Conservation (phyloP, 1,139 yeast species). For the Blastobotrys elegans region DNA sequence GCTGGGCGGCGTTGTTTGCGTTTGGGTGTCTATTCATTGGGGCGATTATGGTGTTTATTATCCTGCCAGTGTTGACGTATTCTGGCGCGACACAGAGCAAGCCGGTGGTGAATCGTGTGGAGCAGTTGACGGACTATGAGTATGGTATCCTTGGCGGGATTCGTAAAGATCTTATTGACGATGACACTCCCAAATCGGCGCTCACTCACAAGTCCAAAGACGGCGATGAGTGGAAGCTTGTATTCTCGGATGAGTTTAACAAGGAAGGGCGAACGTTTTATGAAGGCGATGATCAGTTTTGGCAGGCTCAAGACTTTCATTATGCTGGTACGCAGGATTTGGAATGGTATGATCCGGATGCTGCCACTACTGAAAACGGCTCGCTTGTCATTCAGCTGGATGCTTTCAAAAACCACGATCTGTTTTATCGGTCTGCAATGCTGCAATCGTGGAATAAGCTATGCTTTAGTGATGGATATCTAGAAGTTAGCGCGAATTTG, state of each 20-base stretch:
- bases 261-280: slow-evolving; percentile 80
- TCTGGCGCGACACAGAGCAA: slow-evolving; percentile 49
- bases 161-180: slow-evolving; percentile 60
- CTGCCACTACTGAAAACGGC: slow-evolving; percentile 64
- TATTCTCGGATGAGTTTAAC: slow-evolving; percentile 79
- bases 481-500: slow-evolving; percentile 65
- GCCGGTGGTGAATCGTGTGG: slow-evolving; percentile 30
- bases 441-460: slow-evolving; percentile 78
- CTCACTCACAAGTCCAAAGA: slow-evolving; percentile 41
- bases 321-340: slow-evolving; percentile 77
- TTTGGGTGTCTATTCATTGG: slow-evolving; percentile 53
- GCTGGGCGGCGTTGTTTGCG: slow-evolving; percentile 43
- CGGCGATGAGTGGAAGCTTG: slow-evolving; percentile 66
- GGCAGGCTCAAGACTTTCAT: slow-evolving; percentile 69
- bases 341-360: slow-evolving; percentile 90
- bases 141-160: slow-evolving; percentile 61
- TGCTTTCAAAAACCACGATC: slow-evolving; percentile 63
- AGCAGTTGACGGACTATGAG: slow-evolving; percentile 49
- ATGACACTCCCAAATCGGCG: slow-evolving; percentile 68
- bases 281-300: slow-evolving; percentile 79
- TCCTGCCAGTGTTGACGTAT: slow-evolving; percentile 70
- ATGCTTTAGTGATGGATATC: slow-evolving; percentile 71
- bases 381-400: slow-evolving; percentile 63
- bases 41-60: slow-evolving; percentile 58
- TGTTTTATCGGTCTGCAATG: slow-evolving; percentile 81